Conservation (phyloP, 805 yeast genomes). For the Candida michaelii region DNA sequence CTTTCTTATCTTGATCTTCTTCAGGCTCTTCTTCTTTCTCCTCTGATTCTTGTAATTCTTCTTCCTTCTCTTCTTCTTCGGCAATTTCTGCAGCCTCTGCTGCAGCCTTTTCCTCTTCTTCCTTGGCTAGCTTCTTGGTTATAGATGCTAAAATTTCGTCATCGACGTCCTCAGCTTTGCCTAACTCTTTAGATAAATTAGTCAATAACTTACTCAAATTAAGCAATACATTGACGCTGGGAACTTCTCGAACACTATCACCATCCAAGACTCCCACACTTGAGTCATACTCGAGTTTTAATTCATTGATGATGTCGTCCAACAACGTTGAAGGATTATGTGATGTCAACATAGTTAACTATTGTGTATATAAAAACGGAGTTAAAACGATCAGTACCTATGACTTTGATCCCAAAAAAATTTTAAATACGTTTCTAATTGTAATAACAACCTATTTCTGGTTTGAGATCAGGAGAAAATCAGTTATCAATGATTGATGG, state of each 20-base stretch:
- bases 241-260: constrained; percentile 43
- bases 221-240: constrained; percentile 42
- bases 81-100: constrained; percentile 1
- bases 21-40: neutral
- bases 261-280: constrained; percentile 64
- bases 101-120: constrained; percentile 10
- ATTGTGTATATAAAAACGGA: neutral
- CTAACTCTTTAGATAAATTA: constrained; percentile 40
- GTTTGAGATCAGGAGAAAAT: neutral
- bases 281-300: constrained; percentile 56
- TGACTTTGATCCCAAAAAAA: neutral
- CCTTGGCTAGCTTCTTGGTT: constrained; percentile 10
- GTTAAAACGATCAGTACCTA: neutral
- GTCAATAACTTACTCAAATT: constrained; percentile 46
- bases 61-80: neutral
- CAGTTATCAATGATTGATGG: neutral
- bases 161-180: constrained; percentile 32
- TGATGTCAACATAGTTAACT: constrained; percentile 1
- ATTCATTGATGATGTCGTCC: constrained; percentile 51
- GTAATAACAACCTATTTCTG: neutral
- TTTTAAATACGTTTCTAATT: neutral
- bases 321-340: constrained; percentile 38
- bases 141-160: constrained; percentile 8
- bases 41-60: neutral
- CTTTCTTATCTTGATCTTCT: neutral